Evolutionary conservation across 164 flowering plant genomes (phyloP).

Genomic region (Kingdonia uniflora): DNA sequence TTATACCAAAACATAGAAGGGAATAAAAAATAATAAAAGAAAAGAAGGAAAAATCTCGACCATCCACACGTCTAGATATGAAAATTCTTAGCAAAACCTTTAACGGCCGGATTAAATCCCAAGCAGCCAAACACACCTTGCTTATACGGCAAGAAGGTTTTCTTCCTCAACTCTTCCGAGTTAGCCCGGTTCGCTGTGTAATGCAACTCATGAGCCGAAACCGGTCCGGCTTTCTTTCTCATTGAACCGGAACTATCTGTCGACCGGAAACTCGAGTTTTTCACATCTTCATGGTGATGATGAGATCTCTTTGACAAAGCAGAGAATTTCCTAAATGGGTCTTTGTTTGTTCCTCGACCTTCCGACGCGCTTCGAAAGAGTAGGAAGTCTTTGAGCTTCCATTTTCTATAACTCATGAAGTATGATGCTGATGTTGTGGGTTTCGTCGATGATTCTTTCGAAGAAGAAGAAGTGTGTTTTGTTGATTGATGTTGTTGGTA

Average conservation of each 20-base stretch:
- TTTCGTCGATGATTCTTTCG: not conserved
- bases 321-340: slow-evolving; percentile 54
- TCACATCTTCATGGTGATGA: slow-evolving; percentile 21
- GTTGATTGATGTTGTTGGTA: slow-evolving; percentile 26
- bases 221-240: slow-evolving; percentile 27
- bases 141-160: slow-evolving; percentile 75
- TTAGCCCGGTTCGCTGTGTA: slow-evolving; percentile 67
- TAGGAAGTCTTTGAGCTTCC: slow-evolving; percentile 70
- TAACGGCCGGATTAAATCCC: slow-evolving; percentile 41
- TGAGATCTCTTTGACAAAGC: slow-evolving; percentile 19
- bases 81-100: slow-evolving; percentile 37
- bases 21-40: not conserved
- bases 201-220: slow-evolving; percentile 78
- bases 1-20: too few species aligned
- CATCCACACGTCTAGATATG: slow-evolving; percentile 12
- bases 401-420: slow-evolving; percentile 27
- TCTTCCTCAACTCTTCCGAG: slow-evolving; percentile 63
- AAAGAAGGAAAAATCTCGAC: not conserved
- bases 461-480: slow-evolving; percentile 32
- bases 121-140: slow-evolving; percentile 63
- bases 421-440: slow-evolving; percentile 7
- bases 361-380: slow-evolving; percentile 92
- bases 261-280: slow-evolving; percentile 38
- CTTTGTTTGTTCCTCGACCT: slow-evolving; percentile 62
- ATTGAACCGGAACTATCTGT: slow-evolving; percentile 23